Conservation (phyloP, 345 rosid species). For the Arabidopsis suecica region DNA sequence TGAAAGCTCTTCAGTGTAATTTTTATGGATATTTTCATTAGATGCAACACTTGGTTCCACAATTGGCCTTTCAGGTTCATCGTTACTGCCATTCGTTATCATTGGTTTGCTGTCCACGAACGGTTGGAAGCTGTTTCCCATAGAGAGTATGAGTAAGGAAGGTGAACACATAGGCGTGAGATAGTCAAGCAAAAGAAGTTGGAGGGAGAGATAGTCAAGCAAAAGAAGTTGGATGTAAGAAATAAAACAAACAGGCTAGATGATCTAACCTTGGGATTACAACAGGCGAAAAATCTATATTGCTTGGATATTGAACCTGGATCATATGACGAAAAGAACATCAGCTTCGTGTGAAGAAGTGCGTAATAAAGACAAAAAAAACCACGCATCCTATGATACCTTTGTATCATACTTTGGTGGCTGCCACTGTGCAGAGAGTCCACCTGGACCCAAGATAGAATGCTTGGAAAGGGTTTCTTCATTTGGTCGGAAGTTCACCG, state of each 20-base stretch:
- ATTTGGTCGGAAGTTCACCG: slow-evolving; percentile 67
- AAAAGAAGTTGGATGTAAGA: not conserved
- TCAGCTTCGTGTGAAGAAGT: slow-evolving; percentile 36
- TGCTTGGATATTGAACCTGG: slow-evolving; percentile 86
- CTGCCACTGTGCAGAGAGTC: slow-evolving; percentile 85
- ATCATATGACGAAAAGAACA: slow-evolving; percentile 31
- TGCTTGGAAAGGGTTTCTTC: slow-evolving; percentile 90
- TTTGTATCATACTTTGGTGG: slow-evolving; percentile 62
- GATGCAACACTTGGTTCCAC: slow-evolving; percentile 44
- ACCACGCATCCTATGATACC: slow-evolving; percentile 50
- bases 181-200: not conserved
- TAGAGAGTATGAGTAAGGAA: slow-evolving; percentile 18
- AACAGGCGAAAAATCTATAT: slow-evolving; percentile 77
- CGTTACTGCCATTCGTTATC: slow-evolving; percentile 43
- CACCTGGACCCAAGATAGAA: slow-evolving; percentile 89
- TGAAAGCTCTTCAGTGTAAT: slow-evolving; percentile 58
- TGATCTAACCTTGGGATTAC: slow-evolving; percentile 77
- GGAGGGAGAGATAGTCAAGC: not conserved
- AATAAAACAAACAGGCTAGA: slow-evolving; percentile 10
- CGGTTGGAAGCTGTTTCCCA: slow-evolving; percentile 55
- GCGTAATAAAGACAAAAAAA: not conserved
- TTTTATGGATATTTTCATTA: slow-evolving; percentile 47
- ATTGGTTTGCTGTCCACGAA: slow-evolving; percentile 51
- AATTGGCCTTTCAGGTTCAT: slow-evolving; percentile 56
- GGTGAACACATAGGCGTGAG: not conserved